A percentile compares a stretch with the other conserved stretches of the same genome.
Conservation (phyloP, 352 stramenopile species). For the Aphanomyces invadans region DNA sequence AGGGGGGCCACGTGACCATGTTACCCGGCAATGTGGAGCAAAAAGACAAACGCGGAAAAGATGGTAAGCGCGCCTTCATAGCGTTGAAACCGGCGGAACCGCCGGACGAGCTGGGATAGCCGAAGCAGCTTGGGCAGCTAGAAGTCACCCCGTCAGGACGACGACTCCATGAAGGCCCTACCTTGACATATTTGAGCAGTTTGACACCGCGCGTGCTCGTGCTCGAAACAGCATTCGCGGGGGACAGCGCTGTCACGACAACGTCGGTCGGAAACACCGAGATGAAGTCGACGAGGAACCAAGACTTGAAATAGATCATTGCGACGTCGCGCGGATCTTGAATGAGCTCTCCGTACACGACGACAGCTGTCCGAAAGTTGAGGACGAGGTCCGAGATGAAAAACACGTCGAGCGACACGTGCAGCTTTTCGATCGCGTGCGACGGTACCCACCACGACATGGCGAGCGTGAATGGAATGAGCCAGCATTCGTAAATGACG, state of each 20-base stretch:
- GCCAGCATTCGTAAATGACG: conserved; percentile 26
- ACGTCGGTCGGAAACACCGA: conserved; percentile 23
- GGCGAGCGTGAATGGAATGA: conserved; percentile 23
- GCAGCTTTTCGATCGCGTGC: background rate
- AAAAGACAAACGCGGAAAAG: conserved; percentile 4
- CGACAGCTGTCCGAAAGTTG: conserved; percentile 26
- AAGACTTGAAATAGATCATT: conserved; percentile 24
- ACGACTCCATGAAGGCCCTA: conserved; percentile 4
- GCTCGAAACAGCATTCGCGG: background rate
- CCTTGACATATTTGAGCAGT: conserved; percentile 17
- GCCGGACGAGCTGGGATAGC: conserved; percentile 14
- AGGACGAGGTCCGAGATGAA: conserved; percentile 26
- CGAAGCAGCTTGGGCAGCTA: conserved; percentile 23
- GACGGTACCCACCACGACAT: conserved; percentile 24
- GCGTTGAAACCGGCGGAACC: conserved; percentile 12
- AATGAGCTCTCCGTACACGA: conserved; percentile 23
- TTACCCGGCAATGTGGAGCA: background rate
- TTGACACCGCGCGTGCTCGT: background rate
- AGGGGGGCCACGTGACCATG: background rate
- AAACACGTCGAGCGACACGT: conserved; percentile 24
- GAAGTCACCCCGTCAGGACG: background rate
- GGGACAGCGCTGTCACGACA: background rate
- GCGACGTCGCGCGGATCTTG: conserved; percentile 20
- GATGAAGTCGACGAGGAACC: conserved; percentile 27
- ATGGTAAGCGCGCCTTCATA: conserved; percentile 6